These are phyloP conservation scores for Amauroascus verrucosus DNA, from an alignment of 2,329 filamentous ascomycete genomes.

Conservation along the genomic window DNA sequence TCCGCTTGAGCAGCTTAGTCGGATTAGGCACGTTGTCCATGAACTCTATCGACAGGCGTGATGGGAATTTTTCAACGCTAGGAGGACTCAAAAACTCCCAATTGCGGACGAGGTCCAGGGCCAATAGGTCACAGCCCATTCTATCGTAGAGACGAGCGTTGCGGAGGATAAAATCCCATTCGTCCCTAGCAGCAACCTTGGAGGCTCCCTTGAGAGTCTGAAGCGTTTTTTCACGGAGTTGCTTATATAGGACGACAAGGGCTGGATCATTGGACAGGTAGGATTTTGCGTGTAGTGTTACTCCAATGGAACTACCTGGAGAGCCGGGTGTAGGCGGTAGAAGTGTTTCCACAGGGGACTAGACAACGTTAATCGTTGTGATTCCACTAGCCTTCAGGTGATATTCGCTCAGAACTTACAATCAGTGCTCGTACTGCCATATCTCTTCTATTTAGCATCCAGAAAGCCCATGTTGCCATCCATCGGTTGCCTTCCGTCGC, in stretches of 20 bases:
- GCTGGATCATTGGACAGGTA: slow-evolving; percentile 88
- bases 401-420: slow-evolving; percentile 41
- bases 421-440: slow-evolving; percentile 77
- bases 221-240: slow-evolving; percentile 69
- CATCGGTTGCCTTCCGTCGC: slow-evolving; percentile 77
- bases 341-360: slow-evolving; percentile 70
- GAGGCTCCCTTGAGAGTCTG: slow-evolving; percentile 79
- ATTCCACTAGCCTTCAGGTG: not conserved
- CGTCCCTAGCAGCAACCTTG: slow-evolving; percentile 64
- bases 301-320: slow-evolving; percentile 51
- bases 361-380: slow-evolving; percentile 3
- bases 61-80: slow-evolving; percentile 18
- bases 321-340: slow-evolving; percentile 42
- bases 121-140: slow-evolving; percentile 88
- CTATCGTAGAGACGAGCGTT: slow-evolving; percentile 75
- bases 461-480: slow-evolving; percentile 92
- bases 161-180: slow-evolving; percentile 83
- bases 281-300: slow-evolving; percentile 56
- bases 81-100: slow-evolving; percentile 41
- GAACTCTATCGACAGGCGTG: slow-evolving; percentile 18
- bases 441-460: slow-evolving; percentile 72
- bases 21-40: slow-evolving; percentile 44
- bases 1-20: slow-evolving; percentile 56
- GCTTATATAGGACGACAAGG: slow-evolving; percentile 73
- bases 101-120: slow-evolving; percentile 58